phyloP scores from a whole-genome alignment of 306 rosid genomes.

The Datisca glomerata region DNA sequence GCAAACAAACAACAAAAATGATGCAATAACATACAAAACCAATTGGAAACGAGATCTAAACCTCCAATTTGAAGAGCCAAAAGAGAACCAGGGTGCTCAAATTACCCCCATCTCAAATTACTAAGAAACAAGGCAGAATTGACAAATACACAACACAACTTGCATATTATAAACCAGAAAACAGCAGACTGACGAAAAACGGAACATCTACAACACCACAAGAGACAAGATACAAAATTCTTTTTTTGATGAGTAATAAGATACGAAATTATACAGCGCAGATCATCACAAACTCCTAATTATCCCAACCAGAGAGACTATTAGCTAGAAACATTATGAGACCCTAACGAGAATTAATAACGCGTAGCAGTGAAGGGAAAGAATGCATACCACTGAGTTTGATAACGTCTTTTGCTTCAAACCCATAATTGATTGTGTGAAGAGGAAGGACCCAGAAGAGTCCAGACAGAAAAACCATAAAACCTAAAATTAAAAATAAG shows the following conservation, averaged over 20 bases:
- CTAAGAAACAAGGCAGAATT: too few species aligned
- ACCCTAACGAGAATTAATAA: background rate
- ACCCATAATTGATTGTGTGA: slow-evolving; percentile 14
- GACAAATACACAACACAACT: too few species aligned
- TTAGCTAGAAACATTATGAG: background rate
- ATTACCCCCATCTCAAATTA: too few species aligned
- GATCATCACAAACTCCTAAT: background rate
- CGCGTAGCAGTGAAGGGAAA: background rate
- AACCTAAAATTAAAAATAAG: slow-evolving; percentile 40
- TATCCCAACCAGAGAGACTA: background rate
- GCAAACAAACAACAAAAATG: too few species aligned
- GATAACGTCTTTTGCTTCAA: slow-evolving; percentile 49
- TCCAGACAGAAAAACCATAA: slow-evolving; percentile 52
- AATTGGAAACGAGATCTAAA: background rate
- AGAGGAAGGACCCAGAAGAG: slow-evolving; percentile 75
- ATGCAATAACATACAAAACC: too few species aligned
- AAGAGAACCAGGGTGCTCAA: background rate
- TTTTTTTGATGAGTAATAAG: too few species aligned
- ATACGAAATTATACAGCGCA: too few species aligned
- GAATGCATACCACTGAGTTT: slow-evolving; percentile 57
- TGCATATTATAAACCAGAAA: background rate
- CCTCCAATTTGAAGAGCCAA: background rate
- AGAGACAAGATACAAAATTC: too few species aligned
- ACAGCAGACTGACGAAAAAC: background rate
- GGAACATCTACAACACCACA: too few species aligned